Evolutionary conservation across 306 rosid genomes (phyloP).

Genomic region (Gastrolobium bilobum): DNA sequence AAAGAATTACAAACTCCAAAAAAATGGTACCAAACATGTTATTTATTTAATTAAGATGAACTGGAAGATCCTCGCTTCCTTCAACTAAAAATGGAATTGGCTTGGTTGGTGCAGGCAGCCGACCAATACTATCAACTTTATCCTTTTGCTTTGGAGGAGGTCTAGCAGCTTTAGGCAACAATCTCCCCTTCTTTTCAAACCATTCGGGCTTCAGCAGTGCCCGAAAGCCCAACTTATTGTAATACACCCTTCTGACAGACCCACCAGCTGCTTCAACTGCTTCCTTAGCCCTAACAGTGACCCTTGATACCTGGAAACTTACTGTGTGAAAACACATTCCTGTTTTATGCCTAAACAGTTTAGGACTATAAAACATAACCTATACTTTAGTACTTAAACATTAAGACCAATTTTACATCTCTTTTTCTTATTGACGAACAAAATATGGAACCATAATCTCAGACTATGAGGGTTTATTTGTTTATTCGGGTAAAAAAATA

Average conservation of each 20-base stretch:
- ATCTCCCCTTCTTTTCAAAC: constrained; percentile 96
- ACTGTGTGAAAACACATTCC: constrained; percentile 28
- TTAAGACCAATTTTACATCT: neutral
- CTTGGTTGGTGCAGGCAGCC: constrained; percentile 92
- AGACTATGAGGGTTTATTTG: neutral
- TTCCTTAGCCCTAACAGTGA: constrained; percentile 90
- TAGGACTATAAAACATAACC: neutral
- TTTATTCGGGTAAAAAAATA: neutral
- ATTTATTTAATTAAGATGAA: constrained; percentile 42
- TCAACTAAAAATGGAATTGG: constrained; percentile 82
- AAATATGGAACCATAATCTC: constrained; percentile 22
- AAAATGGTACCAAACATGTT: constrained; percentile 32
- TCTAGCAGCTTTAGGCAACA: constrained; percentile 93
- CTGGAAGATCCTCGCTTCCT: constrained; percentile 47
- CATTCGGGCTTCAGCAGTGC: constrained; percentile 91
- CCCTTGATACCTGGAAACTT: constrained; percentile 82
- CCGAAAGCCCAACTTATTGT: constrained; percentile 84
- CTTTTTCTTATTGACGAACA: neutral
- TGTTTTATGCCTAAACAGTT: neutral
- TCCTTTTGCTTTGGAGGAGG: constrained; percentile 94
- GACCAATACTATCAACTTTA: constrained; percentile 89
- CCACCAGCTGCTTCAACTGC: constrained; percentile 96
- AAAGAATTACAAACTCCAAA: constrained; percentile 37
- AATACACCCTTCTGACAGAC: constrained; percentile 85
- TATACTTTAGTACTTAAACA: neutral